Conservation (phyloP, 2,329 filamentous ascomycete species). For the Nigrospora oryzae region DNA sequence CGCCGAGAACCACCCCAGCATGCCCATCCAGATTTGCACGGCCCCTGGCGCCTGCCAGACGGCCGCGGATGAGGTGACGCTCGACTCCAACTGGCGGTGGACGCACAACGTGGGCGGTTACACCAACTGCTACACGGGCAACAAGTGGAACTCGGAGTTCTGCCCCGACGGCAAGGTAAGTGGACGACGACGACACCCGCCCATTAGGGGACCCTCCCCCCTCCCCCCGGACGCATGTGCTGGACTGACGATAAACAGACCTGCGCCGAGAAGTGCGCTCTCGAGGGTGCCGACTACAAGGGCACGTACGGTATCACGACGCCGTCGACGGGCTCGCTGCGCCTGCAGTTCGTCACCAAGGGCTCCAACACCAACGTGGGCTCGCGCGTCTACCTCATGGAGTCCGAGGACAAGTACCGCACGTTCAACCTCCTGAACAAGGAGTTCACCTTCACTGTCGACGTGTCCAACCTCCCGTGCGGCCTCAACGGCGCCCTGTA, state of each 20-base stretch:
- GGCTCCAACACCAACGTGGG: slow-evolving; percentile 25
- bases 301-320: slow-evolving; percentile 35
- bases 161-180: slow-evolving; percentile 22
- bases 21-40: slow-evolving; percentile 36
- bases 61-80: slow-evolving; percentile 30
- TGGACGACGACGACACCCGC: no score
- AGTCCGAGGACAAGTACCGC: slow-evolving; percentile 44
- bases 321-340: slow-evolving; percentile 30
- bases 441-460: slow-evolving; percentile 59
- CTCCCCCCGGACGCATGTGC: no score
- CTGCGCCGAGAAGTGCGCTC: slow-evolving; percentile 29
- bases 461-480: slow-evolving; percentile 54
- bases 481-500: slow-evolving; percentile 61
- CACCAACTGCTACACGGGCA: slow-evolving; percentile 38
- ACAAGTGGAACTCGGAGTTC: slow-evolving; percentile 19
- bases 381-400: slow-evolving; percentile 49
- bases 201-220: no score
- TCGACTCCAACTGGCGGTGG: slow-evolving; percentile 45
- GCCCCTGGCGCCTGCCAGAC: slow-evolving; percentile 28
- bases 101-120: slow-evolving; percentile 28
- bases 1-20: slow-evolving; percentile 30
- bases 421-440: slow-evolving; percentile 47
- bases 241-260: background rate
- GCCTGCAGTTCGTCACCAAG: slow-evolving; percentile 39
- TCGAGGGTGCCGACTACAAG: slow-evolving; percentile 33